These are phyloP conservation scores for Talaromyces liani DNA, from an alignment of 495 filamentous ascomycete genomes.

Conservation along the genomic window DNA sequence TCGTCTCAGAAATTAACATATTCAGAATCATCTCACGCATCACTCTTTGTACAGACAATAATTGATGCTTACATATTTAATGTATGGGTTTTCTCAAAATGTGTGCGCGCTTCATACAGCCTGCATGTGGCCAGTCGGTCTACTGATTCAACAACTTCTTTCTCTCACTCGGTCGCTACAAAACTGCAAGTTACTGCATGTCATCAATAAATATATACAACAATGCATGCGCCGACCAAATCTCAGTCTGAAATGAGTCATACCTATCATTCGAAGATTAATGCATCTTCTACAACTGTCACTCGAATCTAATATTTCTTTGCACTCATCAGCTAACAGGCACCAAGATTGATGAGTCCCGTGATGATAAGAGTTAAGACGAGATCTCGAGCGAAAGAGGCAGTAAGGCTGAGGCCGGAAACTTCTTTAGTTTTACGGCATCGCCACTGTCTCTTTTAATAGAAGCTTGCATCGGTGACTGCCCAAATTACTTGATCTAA, in stretches of 20 bases:
- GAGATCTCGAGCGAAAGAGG: neutral
- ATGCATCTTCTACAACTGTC: neutral
- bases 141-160: too few relatives aligned
- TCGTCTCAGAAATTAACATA: neutral
- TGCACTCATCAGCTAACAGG: neutral
- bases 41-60: neutral
- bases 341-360: neutral
- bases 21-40: neutral
- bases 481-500: conserved; percentile 53
- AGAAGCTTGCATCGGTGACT: conserved; percentile 28
- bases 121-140: neutral
- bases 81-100: neutral
- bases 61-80: neutral
- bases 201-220: neutral
- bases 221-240: neutral
- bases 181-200: neutral
- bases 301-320: neutral
- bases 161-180: neutral
- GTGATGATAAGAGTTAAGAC: conserved; percentile 9
- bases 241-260: neutral
- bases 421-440: conserved; percentile 25
- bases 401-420: conserved; percentile 17
- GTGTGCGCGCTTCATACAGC: neutral
- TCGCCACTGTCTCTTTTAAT: conserved; percentile 20
- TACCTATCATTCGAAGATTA: neutral